These are phyloP conservation scores for Paxillus rubicundulus DNA, from an alignment of 768 basidiomycete genomes.

Conservation along the genomic window DNA sequence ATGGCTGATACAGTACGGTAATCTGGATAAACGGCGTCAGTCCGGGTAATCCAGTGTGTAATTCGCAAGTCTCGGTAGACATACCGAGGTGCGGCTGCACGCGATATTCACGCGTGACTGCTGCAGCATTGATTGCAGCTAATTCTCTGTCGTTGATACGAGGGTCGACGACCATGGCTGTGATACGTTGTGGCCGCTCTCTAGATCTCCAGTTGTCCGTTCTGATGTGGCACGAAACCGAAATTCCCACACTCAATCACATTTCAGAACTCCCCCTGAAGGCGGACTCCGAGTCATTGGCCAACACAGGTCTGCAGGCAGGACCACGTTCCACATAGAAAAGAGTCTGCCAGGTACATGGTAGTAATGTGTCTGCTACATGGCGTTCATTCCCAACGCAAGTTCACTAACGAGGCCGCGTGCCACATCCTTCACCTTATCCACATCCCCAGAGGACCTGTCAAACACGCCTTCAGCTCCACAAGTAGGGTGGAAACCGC, in stretches of 20 bases:
- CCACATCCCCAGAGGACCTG: slow-evolving; percentile 50
- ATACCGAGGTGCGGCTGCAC: slow-evolving; percentile 87
- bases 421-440: slow-evolving; percentile 39
- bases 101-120: slow-evolving; percentile 84
- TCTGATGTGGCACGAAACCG: slow-evolving; percentile 6
- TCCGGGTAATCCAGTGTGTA: neutral
- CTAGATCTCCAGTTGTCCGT: slow-evolving; percentile 4
- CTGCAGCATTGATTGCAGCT: slow-evolving; percentile 81
- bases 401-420: slow-evolving; percentile 42
- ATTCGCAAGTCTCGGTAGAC: slow-evolving; percentile 18
- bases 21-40: slow-evolving; percentile 47
- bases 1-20: slow-evolving; percentile 98
- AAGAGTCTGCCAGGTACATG: neutral
- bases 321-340: neutral
- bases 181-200: slow-evolving; percentile 7
- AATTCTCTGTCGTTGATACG: slow-evolving; percentile 71
- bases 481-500: slow-evolving; percentile 8
- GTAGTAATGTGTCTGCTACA: slow-evolving; percentile 15
- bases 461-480: slow-evolving; percentile 28
- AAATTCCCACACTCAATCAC: slow-evolving; percentile 24
- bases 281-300: neutral
- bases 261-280: neutral
- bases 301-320: neutral
- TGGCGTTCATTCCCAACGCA: slow-evolving; percentile 25
- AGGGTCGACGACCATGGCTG: slow-evolving; percentile 45